Percentiles rank a stretch among this genome's conserved stretches.
These are phyloP conservation scores for Echria macrotheca DNA, from an alignment of 495 filamentous ascomycete genomes.

Conservation along the genomic window DNA sequence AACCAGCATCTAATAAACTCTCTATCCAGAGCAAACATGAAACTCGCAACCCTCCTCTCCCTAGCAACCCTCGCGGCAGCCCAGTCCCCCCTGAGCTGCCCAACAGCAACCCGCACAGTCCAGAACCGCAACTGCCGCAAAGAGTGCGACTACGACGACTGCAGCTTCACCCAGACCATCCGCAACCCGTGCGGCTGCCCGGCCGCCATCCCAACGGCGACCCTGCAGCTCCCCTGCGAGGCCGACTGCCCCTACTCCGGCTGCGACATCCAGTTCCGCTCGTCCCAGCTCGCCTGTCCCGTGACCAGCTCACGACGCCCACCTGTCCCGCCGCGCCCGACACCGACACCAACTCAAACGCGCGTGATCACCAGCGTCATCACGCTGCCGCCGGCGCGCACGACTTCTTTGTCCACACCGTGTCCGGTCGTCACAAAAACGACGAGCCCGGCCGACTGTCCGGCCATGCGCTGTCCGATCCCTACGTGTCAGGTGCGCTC, in stretches of 20 bases:
- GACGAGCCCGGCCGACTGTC: slow-evolving; percentile 33
- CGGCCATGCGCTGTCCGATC: slow-evolving; percentile 35
- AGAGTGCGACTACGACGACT: slow-evolving; percentile 22
- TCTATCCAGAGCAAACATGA: slow-evolving; percentile 20
- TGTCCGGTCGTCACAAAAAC: slow-evolving; percentile 39
- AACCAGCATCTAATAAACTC: too few species aligned
- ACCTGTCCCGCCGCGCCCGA: slow-evolving; percentile 3
- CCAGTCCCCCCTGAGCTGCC: slow-evolving; percentile 18
- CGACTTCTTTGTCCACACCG: slow-evolving; percentile 17
- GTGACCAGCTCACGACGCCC: slow-evolving; percentile 5
- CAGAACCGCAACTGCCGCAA: slow-evolving; percentile 23
- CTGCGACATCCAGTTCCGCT: slow-evolving; percentile 27
- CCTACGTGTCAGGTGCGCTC: slow-evolving; percentile 33
- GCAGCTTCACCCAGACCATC: slow-evolving; percentile 22
- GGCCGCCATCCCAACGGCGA: slow-evolving; percentile 24
- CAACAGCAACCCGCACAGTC: slow-evolving; percentile 24
- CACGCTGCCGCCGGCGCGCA: slow-evolving; percentile 16
- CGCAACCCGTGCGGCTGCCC: slow-evolving; percentile 28
- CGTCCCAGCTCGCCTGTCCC: slow-evolving; percentile 17
- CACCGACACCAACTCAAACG: slow-evolving; percentile 11
- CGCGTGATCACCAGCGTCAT: slow-evolving; percentile 23
- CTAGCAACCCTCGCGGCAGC: slow-evolving; percentile 19
- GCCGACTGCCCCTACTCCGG: slow-evolving; percentile 28
- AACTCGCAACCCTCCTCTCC: slow-evolving; percentile 17
- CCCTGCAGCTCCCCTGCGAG: slow-evolving; percentile 27